Percentiles rank a stretch among this genome's conserved stretches.
Conservation (phyloP, 805 yeast genomes). For the Yarrowia yakushimensis region DNA sequence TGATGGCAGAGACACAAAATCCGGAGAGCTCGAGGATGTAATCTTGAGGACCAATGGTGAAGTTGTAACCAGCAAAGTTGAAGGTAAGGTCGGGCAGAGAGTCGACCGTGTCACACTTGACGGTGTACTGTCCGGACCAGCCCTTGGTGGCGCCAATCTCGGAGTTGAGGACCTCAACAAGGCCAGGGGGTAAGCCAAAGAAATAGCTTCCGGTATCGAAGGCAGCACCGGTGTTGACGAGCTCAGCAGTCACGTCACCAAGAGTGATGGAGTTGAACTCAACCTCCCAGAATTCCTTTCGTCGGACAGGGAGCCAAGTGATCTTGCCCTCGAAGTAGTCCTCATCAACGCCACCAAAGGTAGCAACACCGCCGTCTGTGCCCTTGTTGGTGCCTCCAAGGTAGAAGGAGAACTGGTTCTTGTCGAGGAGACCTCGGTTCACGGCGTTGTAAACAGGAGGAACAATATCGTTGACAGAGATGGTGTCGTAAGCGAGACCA, state of each 20-base stretch:
- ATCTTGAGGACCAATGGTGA: constrained; percentile 84
- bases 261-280: constrained; percentile 83
- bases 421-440: constrained; percentile 73
- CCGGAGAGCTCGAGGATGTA: constrained; percentile 94
- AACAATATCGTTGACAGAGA: constrained; percentile 81
- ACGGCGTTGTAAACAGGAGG: constrained; percentile 95
- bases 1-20: constrained; percentile 92
- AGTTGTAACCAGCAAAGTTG: constrained; percentile 84
- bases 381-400: constrained; percentile 72
- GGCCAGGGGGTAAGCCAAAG: constrained; percentile 88
- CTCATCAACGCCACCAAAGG: constrained; percentile 91
- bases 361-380: constrained; percentile 81
- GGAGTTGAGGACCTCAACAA: constrained; percentile 92
- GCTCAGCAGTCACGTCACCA: constrained; percentile 86
- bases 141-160: constrained; percentile 96
- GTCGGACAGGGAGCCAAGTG: constrained; percentile 95
- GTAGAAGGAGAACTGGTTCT: constrained; percentile 83
- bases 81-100: constrained; percentile 87
- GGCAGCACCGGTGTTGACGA: constrained; percentile 87
- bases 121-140: constrained; percentile 95
- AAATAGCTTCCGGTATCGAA: constrained; percentile 98
- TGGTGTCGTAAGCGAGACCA: constrained; percentile 90
- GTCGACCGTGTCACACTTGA: constrained; percentile 85
- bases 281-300: constrained; percentile 99
- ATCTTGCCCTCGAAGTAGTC: constrained; percentile 74